These are phyloP conservation scores for Dothistroma pini DNA, from an alignment of 2,329 filamentous ascomycete species.

Conservation along the genomic window DNA sequence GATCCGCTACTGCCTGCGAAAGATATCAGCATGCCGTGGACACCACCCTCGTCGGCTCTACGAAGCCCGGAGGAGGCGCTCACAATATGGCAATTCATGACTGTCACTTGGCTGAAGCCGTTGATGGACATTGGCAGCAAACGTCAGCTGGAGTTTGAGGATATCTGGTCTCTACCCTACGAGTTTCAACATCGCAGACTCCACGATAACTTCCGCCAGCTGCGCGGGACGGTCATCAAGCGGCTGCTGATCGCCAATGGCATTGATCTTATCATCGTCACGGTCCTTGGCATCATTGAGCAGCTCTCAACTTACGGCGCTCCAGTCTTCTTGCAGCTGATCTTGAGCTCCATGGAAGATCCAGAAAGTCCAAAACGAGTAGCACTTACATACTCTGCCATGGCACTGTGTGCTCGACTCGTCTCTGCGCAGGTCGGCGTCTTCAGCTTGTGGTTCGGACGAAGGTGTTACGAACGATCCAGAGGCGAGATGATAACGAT, in stretches of 20 bases:
- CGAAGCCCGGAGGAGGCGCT: conserved; percentile 77
- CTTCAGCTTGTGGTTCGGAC: conserved; percentile 74
- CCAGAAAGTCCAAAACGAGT: conserved; percentile 49
- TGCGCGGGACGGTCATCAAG: conserved; percentile 67
- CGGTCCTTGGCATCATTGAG: conserved; percentile 61
- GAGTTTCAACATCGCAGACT: conserved; percentile 78
- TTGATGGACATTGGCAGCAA: conserved; percentile 63
- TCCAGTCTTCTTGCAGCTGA: conserved; percentile 67
- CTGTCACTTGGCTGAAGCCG: conserved; percentile 76
- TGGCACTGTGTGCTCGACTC: conserved; percentile 60
- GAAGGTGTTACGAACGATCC: conserved; percentile 77
- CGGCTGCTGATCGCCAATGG: conserved; percentile 73
- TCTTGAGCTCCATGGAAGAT: conserved; percentile 64
- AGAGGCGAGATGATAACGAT: conserved; percentile 83
- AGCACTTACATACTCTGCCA: conserved; percentile 61
- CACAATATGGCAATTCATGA: conserved; percentile 78
- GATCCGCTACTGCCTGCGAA: conserved; percentile 52
- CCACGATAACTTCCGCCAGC: conserved; percentile 68
- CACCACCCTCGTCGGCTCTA: conserved; percentile 54
- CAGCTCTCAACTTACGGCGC: conserved; percentile 53
- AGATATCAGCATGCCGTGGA: conserved; percentile 58
- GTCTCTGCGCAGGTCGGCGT: conserved; percentile 62
- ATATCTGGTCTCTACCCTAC: conserved; percentile 76
- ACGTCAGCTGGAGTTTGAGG: conserved; percentile 67
- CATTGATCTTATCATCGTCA: conserved; percentile 69